Evolutionary conservation across 108 stramenopile genomes (phyloP), one percentile per base, ranked within the genome.

Genomic region (Discostella stelligeroides): DNA sequence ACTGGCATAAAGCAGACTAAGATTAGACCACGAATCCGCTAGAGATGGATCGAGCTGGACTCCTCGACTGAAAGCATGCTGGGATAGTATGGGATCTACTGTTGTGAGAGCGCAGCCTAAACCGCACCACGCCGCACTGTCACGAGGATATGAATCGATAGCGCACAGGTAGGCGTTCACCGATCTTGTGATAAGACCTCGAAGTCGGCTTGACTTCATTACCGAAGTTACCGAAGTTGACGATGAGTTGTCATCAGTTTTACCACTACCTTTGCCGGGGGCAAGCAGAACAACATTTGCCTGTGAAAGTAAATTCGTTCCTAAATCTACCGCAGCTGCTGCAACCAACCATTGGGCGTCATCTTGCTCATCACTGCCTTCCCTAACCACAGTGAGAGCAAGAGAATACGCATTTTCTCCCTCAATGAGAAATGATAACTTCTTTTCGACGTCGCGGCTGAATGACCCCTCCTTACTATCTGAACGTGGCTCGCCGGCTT

Each of bases 91-190:
- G 4, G 87, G 85, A 59, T 91, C 83, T 10, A 69, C 50, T 6
- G 30, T 39, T 15, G 70, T 48, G 18, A 88, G 65, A 34, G 90
- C 69, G 43, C 81, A 83, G 0, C 90, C 90, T 10, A 91, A 57
- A 15, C 90, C 90, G 71, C 84, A 87, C 90, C 90, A 91, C 0
- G 87, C 84, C 41, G 80, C 55, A 43, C 83, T 73, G 56, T 75
- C 72, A 13, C 65, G 25, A 8, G 86, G 85, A 55, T 75, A 69
- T n/a, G 47, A 29, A 66, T 68, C 73, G 5, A 85, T 34, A 10
- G 84, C 81, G 11, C 14, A 58, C n/a, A 66, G 38, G 46, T 68
- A 81, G 10, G 76, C 42, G 49, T 71, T 67, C 17, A 66, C 72
- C 4, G 75, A 76, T 20, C 69, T 12, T 28, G 45, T 28, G 17